Base-by-base conservation (phyloP, 2,329 filamentous ascomycete genomes). In the Byssothecium circinans region DNA sequence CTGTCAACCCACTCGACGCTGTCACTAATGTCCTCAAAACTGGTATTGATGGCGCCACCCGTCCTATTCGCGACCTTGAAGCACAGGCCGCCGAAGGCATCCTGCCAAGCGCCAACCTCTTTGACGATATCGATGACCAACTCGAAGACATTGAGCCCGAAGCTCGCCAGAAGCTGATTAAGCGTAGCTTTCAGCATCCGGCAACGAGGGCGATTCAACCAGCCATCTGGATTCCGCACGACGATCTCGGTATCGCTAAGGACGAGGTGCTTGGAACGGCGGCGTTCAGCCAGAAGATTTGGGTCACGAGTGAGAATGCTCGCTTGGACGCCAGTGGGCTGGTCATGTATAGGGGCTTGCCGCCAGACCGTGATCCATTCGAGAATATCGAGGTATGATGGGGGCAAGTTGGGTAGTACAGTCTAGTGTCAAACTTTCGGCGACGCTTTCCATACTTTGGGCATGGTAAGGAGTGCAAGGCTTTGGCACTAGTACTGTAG, bases 271-370 rank as follows among this genome's bases (percentile, higher is more conserved):
- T 80, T 62, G 80, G 88, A 29, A 96, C 91, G 6, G 81, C 85
- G 55, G 78, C 80, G 39, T 88, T 91, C 67, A 92, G 88, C 49
- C 79, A 74, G 33, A 78, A 79, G 56, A 87, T 97, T 43, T 96
- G 91, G 88, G 91, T 97, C 66, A 95, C 89, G 61, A 96, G 96
- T 69, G 88, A 95, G 68, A 91, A 91, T 49, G 91, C 92, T 17
- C 88, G 89, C 8, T 76, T 97, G 58, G 90, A 96, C 74, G 87
- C 84, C 46, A 91, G 90, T 69, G 83, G 84, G 23, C 83, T 87
- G 15, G 90, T 95, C 4, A 83, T 95, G 30, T 96, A 94, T 70
- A 87, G 87, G 54, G 84, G 83, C 53, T 88, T 90, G 51, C 91
- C 91, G 14, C 91, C 91, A 0, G 91, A 96, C 72, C 95, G 67